Evolutionary conservation across 345 rosid species (phyloP).

Genomic region (Lagerstroemia speciosa): DNA sequence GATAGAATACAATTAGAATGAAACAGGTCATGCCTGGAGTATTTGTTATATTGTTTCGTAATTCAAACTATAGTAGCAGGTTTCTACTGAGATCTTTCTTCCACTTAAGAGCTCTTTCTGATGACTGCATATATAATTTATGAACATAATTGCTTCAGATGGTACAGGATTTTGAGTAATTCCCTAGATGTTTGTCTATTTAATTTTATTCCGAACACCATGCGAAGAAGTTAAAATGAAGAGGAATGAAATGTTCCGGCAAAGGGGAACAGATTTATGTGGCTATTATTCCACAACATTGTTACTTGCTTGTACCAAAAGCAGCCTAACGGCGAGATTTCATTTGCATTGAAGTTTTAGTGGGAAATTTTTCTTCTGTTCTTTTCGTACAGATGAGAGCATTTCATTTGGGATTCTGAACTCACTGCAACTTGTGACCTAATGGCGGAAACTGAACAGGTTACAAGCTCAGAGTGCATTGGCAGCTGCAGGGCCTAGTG

Average conservation of each 20-base stretch:
- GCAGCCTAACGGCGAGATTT: not conserved
- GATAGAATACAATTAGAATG: not conserved
- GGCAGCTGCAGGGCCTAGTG: constrained; percentile 38
- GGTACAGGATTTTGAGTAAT: not conserved
- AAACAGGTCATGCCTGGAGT: not conserved
- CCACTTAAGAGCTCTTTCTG: not conserved
- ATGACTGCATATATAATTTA: not conserved
- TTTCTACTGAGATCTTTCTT: not conserved
- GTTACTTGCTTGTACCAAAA: too few relatives aligned
- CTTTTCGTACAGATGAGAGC: not conserved
- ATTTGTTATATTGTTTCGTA: not conserved
- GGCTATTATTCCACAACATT: too few relatives aligned
- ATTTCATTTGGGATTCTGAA: not conserved
- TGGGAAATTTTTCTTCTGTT: not conserved
- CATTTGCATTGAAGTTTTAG: not conserved
- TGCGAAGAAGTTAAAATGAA: too few relatives aligned
- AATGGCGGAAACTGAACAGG: constrained; percentile 26
- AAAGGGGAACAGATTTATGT: not conserved
- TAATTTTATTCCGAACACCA: not conserved
- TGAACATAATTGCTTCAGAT: not conserved
- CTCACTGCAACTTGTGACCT: not conserved
- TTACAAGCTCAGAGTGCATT: constrained; percentile 89
- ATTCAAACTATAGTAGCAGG: not conserved
- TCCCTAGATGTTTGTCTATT: not conserved
- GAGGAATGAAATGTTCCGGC: not conserved